phyloP scores from a whole-genome alignment of 2,329 filamentous ascomycete species.

The Lomentospora prolificans region DNA sequence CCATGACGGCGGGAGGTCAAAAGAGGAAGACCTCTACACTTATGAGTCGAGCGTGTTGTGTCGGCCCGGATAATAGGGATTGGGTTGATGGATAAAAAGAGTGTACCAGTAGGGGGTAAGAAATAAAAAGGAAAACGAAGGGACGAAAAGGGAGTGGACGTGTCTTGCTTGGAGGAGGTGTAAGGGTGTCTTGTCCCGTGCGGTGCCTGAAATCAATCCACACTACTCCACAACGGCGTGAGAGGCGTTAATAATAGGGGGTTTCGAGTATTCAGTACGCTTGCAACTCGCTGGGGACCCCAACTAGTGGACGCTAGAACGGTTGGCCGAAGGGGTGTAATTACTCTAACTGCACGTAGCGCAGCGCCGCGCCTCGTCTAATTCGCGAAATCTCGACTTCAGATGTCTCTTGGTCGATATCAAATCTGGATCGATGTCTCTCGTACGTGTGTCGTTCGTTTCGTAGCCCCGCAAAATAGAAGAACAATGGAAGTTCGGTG shows the following conservation, averaged over 20 bases:
- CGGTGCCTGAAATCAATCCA: not conserved
- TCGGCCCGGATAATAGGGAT: constrained; percentile 6
- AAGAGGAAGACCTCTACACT: constrained; percentile 6
- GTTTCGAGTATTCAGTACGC: not conserved
- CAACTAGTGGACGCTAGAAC: not conserved
- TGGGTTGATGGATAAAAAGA: constrained; percentile 2
- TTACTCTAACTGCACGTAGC: not conserved
- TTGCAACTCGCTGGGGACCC: not conserved
- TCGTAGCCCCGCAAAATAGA: not conserved
- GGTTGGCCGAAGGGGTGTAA: not conserved
- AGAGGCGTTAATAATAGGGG: not conserved
- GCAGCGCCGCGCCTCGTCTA: no score
- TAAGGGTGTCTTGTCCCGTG: not conserved
- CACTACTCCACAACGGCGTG: constrained; percentile 2
- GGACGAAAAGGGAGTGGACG: constrained; percentile 1
- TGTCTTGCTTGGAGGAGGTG: not conserved
- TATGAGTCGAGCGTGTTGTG: not conserved
- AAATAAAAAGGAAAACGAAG: not conserved
- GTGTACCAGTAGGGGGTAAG: not conserved
- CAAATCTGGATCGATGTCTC: not conserved
- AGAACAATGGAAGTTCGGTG: not conserved
- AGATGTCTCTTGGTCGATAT: no score
- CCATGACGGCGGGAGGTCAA: constrained; percentile 35
- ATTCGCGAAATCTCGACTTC: no score
- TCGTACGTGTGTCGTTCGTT: not conserved